Percentiles rank a stretch among this genome's conserved stretches.
Conservation (phyloP, 2,329 filamentous ascomycete genomes). For the Diaporthe nobilis region DNA sequence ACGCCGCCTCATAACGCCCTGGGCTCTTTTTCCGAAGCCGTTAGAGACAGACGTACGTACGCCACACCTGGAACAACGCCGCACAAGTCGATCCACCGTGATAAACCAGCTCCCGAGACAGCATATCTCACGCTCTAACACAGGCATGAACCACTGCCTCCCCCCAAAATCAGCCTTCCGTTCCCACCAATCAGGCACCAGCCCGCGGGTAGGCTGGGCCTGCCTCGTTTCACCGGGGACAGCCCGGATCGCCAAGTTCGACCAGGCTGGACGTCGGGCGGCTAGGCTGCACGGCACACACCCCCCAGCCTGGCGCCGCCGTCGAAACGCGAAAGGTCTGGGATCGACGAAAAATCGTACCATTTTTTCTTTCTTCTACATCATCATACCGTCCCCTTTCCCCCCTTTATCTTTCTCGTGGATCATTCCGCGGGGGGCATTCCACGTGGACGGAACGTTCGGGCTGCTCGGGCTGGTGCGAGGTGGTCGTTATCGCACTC, state of each 20-base stretch:
- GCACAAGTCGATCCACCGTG: not conserved
- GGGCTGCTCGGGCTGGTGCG: not conserved
- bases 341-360: slow-evolving; percentile 18
- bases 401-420: not conserved
- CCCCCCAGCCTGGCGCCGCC: slow-evolving; percentile 13
- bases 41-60: not conserved
- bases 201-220: not conserved
- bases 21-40: not conserved
- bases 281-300: not conserved
- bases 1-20: not conserved
- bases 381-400: not conserved
- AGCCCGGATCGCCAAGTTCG: slow-evolving; percentile 12
- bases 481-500: not conserved
- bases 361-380: not conserved
- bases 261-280: slow-evolving; percentile 10
- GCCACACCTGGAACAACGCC: not conserved
- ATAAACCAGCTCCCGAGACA: slow-evolving; percentile 1
- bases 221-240: slow-evolving; percentile 25
- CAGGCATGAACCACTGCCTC: slow-evolving; percentile 18
- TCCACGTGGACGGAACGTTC: not conserved
- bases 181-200: slow-evolving; percentile 8
- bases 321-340: slow-evolving; percentile 32
- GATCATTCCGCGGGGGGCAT: not conserved
- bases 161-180: slow-evolving; percentile 12
- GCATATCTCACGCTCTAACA: not conserved